Conservation (phyloP, 2,329 filamentous ascomycete species). For the Ophiocordyceps robertsii region DNA sequence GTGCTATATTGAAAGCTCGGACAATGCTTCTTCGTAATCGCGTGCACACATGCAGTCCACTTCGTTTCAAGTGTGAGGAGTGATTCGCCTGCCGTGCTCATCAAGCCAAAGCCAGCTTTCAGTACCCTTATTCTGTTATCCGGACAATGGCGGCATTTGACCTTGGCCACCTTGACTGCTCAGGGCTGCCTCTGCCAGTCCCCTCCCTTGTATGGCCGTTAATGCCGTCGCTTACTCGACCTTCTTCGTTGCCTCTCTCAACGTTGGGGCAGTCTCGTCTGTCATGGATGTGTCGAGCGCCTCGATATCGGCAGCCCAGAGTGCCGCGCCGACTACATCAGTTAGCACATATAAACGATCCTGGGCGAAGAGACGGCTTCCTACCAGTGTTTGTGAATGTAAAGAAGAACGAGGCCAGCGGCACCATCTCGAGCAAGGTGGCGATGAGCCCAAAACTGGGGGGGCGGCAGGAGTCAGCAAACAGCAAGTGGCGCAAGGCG, state of each 20-base stretch:
- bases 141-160: no score
- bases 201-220: no score
- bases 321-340: constrained; percentile 61
- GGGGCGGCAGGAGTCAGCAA: constrained; percentile 4
- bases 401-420: constrained; percentile 70
- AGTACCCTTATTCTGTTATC: no score
- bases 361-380: constrained; percentile 2
- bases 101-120: no score
- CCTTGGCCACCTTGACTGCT: no score
- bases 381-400: constrained; percentile 74
- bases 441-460: constrained; percentile 60
- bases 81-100: no score
- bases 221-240: constrained; percentile 17
- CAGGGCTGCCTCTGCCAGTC: no score
- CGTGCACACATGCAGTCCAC: no score
- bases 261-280: constrained; percentile 32
- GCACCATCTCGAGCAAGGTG: constrained; percentile 73
- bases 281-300: constrained; percentile 34
- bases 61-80: no score
- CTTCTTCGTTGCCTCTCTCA: constrained; percentile 35
- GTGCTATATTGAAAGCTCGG: no score
- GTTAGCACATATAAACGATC: constrained; percentile 1
- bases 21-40: no score
- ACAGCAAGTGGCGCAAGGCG: neutral
- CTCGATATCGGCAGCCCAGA: constrained; percentile 90